Base-by-base conservation (phyloP, 2,329 filamentous ascomycete genomes). In the Fusarium chlamydosporum region DNA sequence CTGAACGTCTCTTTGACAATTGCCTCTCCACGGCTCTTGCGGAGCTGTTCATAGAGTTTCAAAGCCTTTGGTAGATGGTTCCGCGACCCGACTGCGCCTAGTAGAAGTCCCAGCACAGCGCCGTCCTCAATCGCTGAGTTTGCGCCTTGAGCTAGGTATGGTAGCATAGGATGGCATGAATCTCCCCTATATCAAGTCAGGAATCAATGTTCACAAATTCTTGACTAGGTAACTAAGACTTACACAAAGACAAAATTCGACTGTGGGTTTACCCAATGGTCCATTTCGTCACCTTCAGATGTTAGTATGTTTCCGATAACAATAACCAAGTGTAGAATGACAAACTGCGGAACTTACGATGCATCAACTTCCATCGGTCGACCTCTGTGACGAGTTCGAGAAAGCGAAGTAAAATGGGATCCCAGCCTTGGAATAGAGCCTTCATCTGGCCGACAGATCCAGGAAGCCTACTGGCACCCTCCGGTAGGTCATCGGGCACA, bases 121-220 rank as follows among this genome's bases (percentile, higher is more conserved):
- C 89, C 90, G 54, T 92, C 90, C 73, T 92, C 90, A 2, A 92
- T 81, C 1, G 87, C 86, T 0, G 85, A 89, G 72, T 91, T 91
- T 15, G 90, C 90, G 0, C 90, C 89, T 76, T 89, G 90, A 0
- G 87, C 89, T 29, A 88, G 80, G 67, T 88, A 86, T 4, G 87
- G 88, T 3, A 90, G 78, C 87, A 89, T 89, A 0, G 88, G 85
- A 72, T 90, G 89, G 62, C 88, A 90, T 1, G 86, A 81, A 67
- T 91, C 89, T 7, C 89, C 89, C 2, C 79, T 81, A 27, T 3
- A 16, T 9, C 1, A 12, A 11, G 13, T 48, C 12, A 48, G 20
- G 7, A 12, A 2, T 9, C 10, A 20, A 7, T 8, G 23, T 50
- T 34, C 6, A 26, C 35, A 48, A 15, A n/a, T 6, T 6, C 7